Base-by-base conservation (phyloP, 345 rosid genomes). In the Pistacia atlantica region DNA sequence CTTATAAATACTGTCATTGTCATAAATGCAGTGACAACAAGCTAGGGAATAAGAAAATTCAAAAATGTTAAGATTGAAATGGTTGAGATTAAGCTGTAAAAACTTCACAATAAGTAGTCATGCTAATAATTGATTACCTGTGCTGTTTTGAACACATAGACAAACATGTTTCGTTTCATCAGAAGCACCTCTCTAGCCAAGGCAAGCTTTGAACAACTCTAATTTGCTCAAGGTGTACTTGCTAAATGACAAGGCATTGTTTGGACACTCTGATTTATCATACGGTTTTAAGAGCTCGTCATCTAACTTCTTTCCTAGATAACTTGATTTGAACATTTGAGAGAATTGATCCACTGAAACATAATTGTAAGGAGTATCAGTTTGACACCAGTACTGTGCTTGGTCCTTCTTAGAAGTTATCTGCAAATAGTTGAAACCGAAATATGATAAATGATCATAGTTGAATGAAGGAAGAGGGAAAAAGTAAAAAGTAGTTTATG, bases 401-500 rank as follows among this genome's bases (percentile, higher is more conserved):
- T 80, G 91, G 75, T 88, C 91, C 73, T 86, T 79, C 69, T 63
- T 86, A 66, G 88, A 88, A 45, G 76, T 80, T n/a, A 88, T 86
- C 89, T 86, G 66, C 17, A 76, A 72, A 59, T 17, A 45, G 14
- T 72, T 72, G 13, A 58, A 72, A 8, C 20, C n/a, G 38, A 59
- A 25, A 28, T 56, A 8, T 72, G 55, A 14, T 22, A 72, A 20
- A 42, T 38, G 46, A 14, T 45, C 35, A 59, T n/a, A 8, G 31
- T 25, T 1, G 8, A 60, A 58, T 37, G 8, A 45, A 14, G 25
- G 8, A 45, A 60, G 42, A 60, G 38, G 33, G 55, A 11, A 20
- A 10, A 46, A 16, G 52, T 37, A 11, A 10, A 25, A 22, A 12
- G 4, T 8, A 25, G 42, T 11, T 73, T 49, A 14, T 49, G 48